phyloP scores from a whole-genome alignment of 768 basidiomycete species.

The Leccinellum luteum region DNA sequence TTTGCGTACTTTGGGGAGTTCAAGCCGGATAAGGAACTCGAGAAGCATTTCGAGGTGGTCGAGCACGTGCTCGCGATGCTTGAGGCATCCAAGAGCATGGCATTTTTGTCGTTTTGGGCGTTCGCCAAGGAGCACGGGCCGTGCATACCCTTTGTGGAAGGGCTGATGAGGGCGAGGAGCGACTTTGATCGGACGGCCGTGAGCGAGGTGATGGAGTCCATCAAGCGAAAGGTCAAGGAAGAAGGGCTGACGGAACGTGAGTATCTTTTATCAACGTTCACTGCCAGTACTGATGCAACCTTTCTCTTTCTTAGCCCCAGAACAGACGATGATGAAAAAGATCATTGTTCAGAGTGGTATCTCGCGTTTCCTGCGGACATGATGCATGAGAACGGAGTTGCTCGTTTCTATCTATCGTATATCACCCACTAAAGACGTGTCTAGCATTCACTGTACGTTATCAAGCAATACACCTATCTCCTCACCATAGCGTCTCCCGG shows the following conservation, averaged over 20 bases:
- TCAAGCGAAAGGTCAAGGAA: conserved; percentile 90
- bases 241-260: conserved; percentile 80
- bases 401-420: not conserved
- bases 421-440: not conserved
- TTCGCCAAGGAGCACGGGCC: conserved; percentile 95
- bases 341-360: conserved; percentile 73
- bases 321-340: conserved; percentile 92
- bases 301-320: conserved; percentile 49
- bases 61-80: conserved; percentile 80
- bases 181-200: conserved; percentile 89
- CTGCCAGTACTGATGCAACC: not conserved
- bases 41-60: conserved; percentile 79
- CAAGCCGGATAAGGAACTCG: conserved; percentile 77
- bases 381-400: not conserved
- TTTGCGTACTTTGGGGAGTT: conserved; percentile 80
- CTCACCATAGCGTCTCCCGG: not conserved
- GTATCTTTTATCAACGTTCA: conserved; percentile 19
- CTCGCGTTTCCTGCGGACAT: conserved; percentile 66
- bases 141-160: conserved; percentile 87
- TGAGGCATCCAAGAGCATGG: conserved; percentile 83
- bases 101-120: conserved; percentile 89
- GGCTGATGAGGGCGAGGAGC: conserved; percentile 82
- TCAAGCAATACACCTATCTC: not conserved
- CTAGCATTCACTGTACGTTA: conserved; percentile 12
- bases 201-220: conserved; percentile 89